A percentile compares a stretch with the other conserved stretches of the same genome.
These are phyloP conservation scores for Diaporthe aspalathi DNA, from an alignment of 2,329 filamentous ascomycete species.

Conservation along the genomic window DNA sequence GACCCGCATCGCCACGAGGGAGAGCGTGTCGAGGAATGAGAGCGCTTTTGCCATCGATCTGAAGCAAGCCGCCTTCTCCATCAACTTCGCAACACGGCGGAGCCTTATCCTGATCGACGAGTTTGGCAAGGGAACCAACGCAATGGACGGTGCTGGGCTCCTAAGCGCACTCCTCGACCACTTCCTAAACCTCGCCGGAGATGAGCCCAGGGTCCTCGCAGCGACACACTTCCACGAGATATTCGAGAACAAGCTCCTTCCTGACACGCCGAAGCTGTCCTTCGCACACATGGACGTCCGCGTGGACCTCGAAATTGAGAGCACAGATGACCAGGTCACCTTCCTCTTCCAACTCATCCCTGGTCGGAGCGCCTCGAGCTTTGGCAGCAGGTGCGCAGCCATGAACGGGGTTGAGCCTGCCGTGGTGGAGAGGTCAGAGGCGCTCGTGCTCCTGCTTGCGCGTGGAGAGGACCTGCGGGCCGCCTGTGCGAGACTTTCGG, in stretches of 20 bases:
- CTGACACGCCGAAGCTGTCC: conserved; percentile 59
- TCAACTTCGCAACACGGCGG: conserved; percentile 78
- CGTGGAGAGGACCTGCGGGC: conserved; percentile 81
- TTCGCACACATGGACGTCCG: conserved; percentile 80
- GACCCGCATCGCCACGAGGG: conserved; percentile 82
- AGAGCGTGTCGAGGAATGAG: conserved; percentile 68
- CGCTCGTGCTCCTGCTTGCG: conserved; percentile 74
- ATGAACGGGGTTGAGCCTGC: conserved; percentile 83
- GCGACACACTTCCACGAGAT: conserved; percentile 78
- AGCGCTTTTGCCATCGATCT: conserved; percentile 81
- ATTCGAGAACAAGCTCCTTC: conserved; percentile 72
- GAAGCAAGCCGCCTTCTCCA: conserved; percentile 83
- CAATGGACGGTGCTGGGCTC: conserved; percentile 68
- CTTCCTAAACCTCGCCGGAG: conserved; percentile 58
- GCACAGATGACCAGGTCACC: conserved; percentile 71
- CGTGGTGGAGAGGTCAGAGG: conserved; percentile 81
- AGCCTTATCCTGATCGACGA: conserved; percentile 94
- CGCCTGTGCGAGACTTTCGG: conserved; percentile 75
- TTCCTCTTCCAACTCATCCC: conserved; percentile 78
- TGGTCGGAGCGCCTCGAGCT: conserved; percentile 82
- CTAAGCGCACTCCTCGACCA: conserved; percentile 68
- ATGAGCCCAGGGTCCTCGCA: conserved; percentile 67
- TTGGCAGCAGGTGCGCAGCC: conserved; percentile 86
- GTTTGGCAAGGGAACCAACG: conserved; percentile 77
- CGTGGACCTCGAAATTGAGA: conserved; percentile 63